Percentiles rank a stretch among this genome's conserved stretches.
phyloP scores from a whole-genome alignment of 2,329 filamentous ascomycete species.

The Colletotrichum sp. region DNA sequence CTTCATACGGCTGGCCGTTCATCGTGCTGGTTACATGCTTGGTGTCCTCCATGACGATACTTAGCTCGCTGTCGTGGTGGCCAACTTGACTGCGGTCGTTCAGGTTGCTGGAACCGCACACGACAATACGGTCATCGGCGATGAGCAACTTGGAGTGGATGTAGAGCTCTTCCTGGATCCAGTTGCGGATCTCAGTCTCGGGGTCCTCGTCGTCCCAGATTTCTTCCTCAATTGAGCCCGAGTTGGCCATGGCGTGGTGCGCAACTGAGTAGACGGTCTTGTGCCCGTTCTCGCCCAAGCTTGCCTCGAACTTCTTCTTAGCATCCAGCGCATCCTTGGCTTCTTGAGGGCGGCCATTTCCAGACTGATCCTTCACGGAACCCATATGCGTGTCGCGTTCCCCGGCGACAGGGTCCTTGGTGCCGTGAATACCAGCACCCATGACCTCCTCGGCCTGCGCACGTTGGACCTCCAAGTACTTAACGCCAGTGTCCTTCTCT shows the following conservation, averaged over 20 bases:
- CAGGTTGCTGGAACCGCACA: constrained; percentile 88
- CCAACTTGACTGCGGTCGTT: constrained; percentile 92
- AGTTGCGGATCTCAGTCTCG: constrained; percentile 82
- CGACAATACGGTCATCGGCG: constrained; percentile 82
- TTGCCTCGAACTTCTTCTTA: constrained; percentile 59
- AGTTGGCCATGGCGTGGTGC: constrained; percentile 79
- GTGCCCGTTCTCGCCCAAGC: constrained; percentile 40
- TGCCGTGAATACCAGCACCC: constrained; percentile 73
- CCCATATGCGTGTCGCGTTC: constrained; percentile 58
- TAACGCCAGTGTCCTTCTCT: constrained; percentile 82
- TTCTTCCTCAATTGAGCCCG: constrained; percentile 68
- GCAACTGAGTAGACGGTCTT: constrained; percentile 59
- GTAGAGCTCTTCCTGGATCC: constrained; percentile 96
- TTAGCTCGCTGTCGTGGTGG: constrained; percentile 88
- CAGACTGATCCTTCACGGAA: constrained; percentile 35
- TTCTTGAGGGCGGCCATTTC: constrained; percentile 28
- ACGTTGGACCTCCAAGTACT: constrained; percentile 85
- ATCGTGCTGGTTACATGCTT: constrained; percentile 74
- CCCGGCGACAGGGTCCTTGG: constrained; percentile 44
- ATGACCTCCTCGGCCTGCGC: constrained; percentile 91
- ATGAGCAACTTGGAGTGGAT: constrained; percentile 93
- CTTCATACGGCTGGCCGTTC: constrained; percentile 78
- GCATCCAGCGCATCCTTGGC: constrained; percentile 48
- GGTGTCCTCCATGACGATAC: constrained; percentile 88
- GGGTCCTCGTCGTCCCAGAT: constrained; percentile 75